A percentile compares a stretch with the other conserved stretches of the same genome.
Conservation (phyloP, 306 rosid genomes). For the Vigna trinervia region DNA sequence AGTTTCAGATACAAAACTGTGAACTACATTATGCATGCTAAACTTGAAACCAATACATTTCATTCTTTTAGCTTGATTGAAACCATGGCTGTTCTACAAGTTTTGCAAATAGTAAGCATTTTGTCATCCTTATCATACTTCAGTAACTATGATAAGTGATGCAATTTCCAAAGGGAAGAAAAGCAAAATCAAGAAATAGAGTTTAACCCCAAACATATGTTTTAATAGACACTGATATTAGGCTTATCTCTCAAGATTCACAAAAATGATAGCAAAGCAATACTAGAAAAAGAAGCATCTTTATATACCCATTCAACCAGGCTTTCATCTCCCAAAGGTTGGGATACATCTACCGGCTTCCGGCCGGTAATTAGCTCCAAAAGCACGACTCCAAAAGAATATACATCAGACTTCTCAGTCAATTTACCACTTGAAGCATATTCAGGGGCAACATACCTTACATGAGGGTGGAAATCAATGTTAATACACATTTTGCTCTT, state of each 20-base stretch:
- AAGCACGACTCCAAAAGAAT: slow-evolving; percentile 90
- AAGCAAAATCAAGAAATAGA: slow-evolving; percentile 4
- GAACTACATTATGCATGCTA: slow-evolving; percentile 13
- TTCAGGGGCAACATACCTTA: slow-evolving; percentile 95
- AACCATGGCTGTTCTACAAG: slow-evolving; percentile 1
- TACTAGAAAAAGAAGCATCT: slow-evolving; percentile 24
- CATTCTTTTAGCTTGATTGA: background rate
- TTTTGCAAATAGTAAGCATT: slow-evolving; percentile 12
- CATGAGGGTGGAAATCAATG: slow-evolving; percentile 16
- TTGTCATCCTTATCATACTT: background rate
- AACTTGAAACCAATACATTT: slow-evolving; percentile 5
- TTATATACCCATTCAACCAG: slow-evolving; percentile 92
- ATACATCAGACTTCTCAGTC: slow-evolving; percentile 90
- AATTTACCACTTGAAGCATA: slow-evolving; percentile 94
- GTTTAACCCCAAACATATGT: background rate
- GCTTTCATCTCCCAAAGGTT: slow-evolving; percentile 87
- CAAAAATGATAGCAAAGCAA: slow-evolving; percentile 20
- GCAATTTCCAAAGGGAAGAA: slow-evolving; percentile 6
- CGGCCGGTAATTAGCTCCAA: slow-evolving; percentile 93
- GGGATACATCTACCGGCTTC: slow-evolving; percentile 86
- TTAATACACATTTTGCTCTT: background rate
- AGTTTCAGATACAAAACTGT: background rate
- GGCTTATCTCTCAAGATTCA: slow-evolving; percentile 1
- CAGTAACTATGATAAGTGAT: background rate
- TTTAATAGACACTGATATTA: background rate